phyloP scores from a whole-genome alignment of 2,329 filamentous ascomycete genomes.

The Cordyceps pruinosa region DNA sequence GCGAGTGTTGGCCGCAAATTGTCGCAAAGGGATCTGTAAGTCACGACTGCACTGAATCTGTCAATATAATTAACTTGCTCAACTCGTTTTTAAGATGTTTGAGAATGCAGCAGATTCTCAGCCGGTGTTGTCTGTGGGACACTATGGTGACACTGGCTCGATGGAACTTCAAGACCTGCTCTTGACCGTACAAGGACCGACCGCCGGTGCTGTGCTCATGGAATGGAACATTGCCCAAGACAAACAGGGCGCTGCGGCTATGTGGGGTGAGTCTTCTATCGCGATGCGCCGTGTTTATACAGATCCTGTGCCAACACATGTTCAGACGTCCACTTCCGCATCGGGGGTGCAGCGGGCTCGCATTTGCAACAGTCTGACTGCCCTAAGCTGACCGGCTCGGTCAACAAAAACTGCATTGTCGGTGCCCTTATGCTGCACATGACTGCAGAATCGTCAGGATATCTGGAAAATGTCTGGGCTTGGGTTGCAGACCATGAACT shows the following conservation, averaged over 20 bases:
- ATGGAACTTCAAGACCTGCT: constrained; percentile 56
- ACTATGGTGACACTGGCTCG: constrained; percentile 44
- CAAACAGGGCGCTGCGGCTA: constrained; percentile 18
- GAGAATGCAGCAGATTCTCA: constrained; percentile 38
- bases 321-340: constrained; percentile 19
- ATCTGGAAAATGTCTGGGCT: constrained; percentile 21
- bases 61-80: background rate
- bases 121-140: constrained; percentile 46
- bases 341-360: constrained; percentile 43
- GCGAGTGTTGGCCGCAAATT: constrained; percentile 38
- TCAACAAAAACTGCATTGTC: constrained; percentile 26
- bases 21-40: constrained; percentile 33
- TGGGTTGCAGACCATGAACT: constrained; percentile 40
- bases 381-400: constrained; percentile 26
- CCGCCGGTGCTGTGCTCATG: constrained; percentile 49
- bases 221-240: constrained; percentile 50
- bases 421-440: constrained; percentile 29
- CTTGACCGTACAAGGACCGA: constrained; percentile 46
- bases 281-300: no score
- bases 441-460: constrained; percentile 25
- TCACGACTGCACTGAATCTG: background rate
- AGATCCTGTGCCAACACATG: background rate
- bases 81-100: constrained; percentile 25
- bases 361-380: constrained; percentile 35
- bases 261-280: constrained; percentile 24